Conservation (phyloP, 176 grass and related monocot species). For the Oryza brachyantha region DNA sequence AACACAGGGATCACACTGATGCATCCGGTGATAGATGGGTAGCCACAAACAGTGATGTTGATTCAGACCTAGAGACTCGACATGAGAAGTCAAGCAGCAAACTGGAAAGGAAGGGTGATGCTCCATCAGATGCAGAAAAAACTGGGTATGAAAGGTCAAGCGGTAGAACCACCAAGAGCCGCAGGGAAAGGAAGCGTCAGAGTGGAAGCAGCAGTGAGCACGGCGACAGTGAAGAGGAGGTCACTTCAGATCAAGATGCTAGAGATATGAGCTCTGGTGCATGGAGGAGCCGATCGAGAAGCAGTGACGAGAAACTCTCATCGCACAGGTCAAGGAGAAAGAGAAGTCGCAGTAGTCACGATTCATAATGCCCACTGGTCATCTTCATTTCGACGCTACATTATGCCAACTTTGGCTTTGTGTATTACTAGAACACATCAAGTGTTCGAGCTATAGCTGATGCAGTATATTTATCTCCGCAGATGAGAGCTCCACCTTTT, state of each 20-base stretch:
- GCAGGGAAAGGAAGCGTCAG: conserved; percentile 33
- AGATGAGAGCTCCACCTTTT: neutral
- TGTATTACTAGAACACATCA: neutral
- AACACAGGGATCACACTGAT: conserved; percentile 11
- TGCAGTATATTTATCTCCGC: too few species aligned
- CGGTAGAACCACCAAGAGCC: neutral
- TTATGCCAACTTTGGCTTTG: conserved; percentile 1
- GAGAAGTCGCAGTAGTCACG: neutral
- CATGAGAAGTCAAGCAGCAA: conserved; percentile 7
- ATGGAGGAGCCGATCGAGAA: conserved; percentile 22
- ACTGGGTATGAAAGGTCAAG: conserved; percentile 21
- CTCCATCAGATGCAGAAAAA: conserved; percentile 1
- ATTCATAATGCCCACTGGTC: conserved; percentile 19
- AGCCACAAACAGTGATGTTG: conserved; percentile 35
- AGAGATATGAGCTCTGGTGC: conserved; percentile 25
- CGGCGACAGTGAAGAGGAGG: neutral
- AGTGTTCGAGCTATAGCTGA: neutral
- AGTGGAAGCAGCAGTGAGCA: conserved; percentile 30
- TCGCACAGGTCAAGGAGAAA: conserved; percentile 22
- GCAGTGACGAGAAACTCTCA: conserved; percentile 27
- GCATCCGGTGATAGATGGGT: conserved; percentile 32
- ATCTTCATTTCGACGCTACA: too few species aligned
- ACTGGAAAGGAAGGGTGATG: conserved; percentile 7
- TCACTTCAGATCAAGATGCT: conserved; percentile 10
- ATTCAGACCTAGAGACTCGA: conserved; percentile 20